Base-by-base conservation (phyloP, 768 basidiomycete genomes). In the Calocera cornea region DNA sequence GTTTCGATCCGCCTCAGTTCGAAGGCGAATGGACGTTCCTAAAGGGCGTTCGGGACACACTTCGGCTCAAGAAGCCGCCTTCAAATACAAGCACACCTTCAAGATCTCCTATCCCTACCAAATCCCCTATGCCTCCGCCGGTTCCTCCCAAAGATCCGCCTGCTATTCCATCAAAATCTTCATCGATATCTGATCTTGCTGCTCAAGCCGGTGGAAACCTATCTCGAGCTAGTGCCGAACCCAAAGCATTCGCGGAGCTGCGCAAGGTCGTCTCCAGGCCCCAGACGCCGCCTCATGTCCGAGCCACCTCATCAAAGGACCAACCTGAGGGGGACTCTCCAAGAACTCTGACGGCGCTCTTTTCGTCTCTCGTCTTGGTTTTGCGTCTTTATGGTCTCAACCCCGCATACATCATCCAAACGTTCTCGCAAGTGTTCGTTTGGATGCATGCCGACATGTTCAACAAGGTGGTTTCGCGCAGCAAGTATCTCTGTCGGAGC, bases 351-450 rank as follows among this genome's bases (percentile, higher is more conserved):
- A 89, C 87, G 17, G 81, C 87, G 0, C 88, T 95, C 75, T 81
- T 99, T 47, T 89, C 91, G 1, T 88, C 90, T 27, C 80, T 97
- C 2, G 87, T 98, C 67, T 86, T 89, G 14, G 78, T 98, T 34
- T 80, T 99, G 17, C 83, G 86, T 24, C 78, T 93, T 41, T 92
- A 95, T 60, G 90, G 94, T 67, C 84, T 97, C 71, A 97, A 97
- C 74, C 92, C 97, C 16, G 87, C 84, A 8, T 80, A 97, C 19
- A 87, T 86, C 64, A 86, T 88, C 5, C 97, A 99, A 75, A 82
- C 95, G 64, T 95, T 94, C 87, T 95, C 93, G 0, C 97, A 99
- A 77, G 86, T 97, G n/a, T 88, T 97, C 80, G 97, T 95, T 75
- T 99, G 97, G 97, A 88, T 93, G 88, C 93, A 27, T 92, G 93